Evolutionary conservation across 257 asterid species (phyloP), one percentile per base, ranked within the genome.

Genomic region (Jacaranda copaia): DNA sequence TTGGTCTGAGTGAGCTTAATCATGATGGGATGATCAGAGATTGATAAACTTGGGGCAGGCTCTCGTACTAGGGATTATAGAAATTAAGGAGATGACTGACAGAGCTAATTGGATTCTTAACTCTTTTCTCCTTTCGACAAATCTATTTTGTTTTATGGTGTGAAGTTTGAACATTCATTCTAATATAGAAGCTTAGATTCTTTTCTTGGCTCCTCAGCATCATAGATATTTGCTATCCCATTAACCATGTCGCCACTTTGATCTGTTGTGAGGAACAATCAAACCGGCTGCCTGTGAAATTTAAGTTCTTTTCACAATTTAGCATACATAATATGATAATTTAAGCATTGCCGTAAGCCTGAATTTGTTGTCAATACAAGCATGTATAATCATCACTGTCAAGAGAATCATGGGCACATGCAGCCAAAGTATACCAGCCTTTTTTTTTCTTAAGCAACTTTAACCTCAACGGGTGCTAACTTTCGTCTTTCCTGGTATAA

Each of bases 21-120:
- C 32, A 0, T 25, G 32, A 25, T 2, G 32, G 2, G 32, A 25
- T 25, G 32, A 25, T 25, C 32, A 25, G 32, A 25, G 32, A 25
- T 25, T 25, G 32, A 77, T 87, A n/a, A 80, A 87, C 81, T 80
- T 87, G 89, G 92, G 92, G 45, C 84, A 83, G 49, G 89, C 92
- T 38, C 67, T 87, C 32, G 92, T 89, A 70, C 77, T 83, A 2
- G 79, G 79, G 71, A 68, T 55, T 59, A 13, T 63, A 36, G 76
- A 69, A n/a, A 70, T 12, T 56, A 51, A 72, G 81, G 49, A 77
- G 75, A 8, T 45, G 40, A 78, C 51, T 68, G 40, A 78, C 32
- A 56, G 46, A 53, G 20, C 76, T 80, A 74, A 75, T 66, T 59
- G 46, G 51, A 19, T 57, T 69, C 3, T 55, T 64, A 18, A 80